phyloP scores from a whole-genome alignment of 805 yeast species.

The Nakazawaea ambrosiae region DNA sequence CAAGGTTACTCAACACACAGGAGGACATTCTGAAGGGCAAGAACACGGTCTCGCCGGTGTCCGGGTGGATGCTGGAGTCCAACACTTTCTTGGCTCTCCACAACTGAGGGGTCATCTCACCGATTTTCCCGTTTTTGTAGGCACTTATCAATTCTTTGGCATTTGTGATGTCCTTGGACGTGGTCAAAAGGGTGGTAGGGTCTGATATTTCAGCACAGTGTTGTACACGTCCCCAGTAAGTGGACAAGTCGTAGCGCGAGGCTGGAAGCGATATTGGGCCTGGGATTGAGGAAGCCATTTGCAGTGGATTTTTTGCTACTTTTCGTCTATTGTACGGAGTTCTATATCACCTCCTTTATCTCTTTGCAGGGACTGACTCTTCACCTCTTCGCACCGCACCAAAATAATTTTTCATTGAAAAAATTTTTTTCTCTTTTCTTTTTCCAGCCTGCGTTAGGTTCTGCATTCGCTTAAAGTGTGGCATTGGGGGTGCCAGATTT shows the following conservation, averaged over 20 bases:
- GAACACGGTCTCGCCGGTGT: slow-evolving; percentile 87
- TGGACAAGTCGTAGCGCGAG: slow-evolving; percentile 69
- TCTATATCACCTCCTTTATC: no score
- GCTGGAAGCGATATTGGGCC: slow-evolving; percentile 78
- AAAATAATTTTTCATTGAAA: no score
- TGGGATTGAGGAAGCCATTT: slow-evolving; percentile 83
- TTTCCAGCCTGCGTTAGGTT: no score
- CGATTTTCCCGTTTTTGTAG: slow-evolving; percentile 62
- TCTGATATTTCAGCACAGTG: slow-evolving; percentile 93
- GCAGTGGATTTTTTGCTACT: no score
- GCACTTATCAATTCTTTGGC: slow-evolving; percentile 65
- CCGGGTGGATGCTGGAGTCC: slow-evolving; percentile 95
- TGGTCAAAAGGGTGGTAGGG: slow-evolving; percentile 80
- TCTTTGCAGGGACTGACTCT: no score
- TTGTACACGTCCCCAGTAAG: slow-evolving; percentile 91
- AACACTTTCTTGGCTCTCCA: slow-evolving; percentile 86
- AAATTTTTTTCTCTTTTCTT: no score
- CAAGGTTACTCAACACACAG: slow-evolving; percentile 86
- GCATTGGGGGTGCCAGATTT: no score
- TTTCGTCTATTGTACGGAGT: background rate
- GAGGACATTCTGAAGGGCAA: slow-evolving; percentile 97
- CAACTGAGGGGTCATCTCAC: slow-evolving; percentile 66
- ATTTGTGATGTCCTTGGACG: slow-evolving; percentile 49
- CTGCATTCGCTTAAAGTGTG: no score
- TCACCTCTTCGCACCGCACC: no score